A percentile compares a stretch with the other conserved stretches of the same genome.
phyloP scores from a whole-genome alignment of 2,329 filamentous ascomycete species.

The Pseudocercospora macadamiae region DNA sequence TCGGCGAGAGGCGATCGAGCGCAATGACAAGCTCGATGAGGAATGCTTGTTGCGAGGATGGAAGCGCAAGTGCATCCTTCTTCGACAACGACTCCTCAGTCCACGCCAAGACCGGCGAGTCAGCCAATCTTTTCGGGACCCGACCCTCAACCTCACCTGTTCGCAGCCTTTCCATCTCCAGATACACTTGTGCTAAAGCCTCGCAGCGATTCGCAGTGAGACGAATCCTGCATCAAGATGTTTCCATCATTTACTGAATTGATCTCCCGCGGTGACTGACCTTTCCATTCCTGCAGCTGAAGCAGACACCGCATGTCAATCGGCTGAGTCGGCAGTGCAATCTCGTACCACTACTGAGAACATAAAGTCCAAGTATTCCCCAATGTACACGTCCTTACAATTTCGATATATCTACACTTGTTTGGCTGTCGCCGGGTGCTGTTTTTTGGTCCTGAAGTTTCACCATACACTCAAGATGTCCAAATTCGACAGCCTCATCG shows the following conservation, averaged over 20 bases:
- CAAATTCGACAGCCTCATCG: conserved; percentile 12
- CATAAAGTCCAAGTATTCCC: neutral
- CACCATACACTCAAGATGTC: neutral
- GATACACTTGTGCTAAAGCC: neutral
- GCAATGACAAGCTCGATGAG: too few relatives aligned
- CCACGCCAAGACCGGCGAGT: too few relatives aligned
- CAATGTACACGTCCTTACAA: neutral
- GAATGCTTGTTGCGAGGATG: too few relatives aligned
- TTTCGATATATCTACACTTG: neutral
- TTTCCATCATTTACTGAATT: neutral
- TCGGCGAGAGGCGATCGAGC: too few relatives aligned
- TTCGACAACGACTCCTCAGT: too few relatives aligned
- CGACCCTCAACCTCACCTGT: neutral
- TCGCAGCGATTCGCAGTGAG: neutral
- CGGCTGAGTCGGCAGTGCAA: neutral
- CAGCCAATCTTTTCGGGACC: too few relatives aligned
- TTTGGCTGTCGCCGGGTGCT: neutral
- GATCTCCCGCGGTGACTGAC: neutral
- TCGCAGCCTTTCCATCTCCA: neutral
- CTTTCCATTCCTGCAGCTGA: neutral
- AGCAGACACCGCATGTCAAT: neutral
- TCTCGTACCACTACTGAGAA: neutral
- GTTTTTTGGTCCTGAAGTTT: neutral
- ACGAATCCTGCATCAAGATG: neutral
- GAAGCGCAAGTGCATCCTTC: too few relatives aligned